Conservation (phyloP, 2,329 filamentous ascomycete genomes). For the Fusarium sulawesiense region DNA sequence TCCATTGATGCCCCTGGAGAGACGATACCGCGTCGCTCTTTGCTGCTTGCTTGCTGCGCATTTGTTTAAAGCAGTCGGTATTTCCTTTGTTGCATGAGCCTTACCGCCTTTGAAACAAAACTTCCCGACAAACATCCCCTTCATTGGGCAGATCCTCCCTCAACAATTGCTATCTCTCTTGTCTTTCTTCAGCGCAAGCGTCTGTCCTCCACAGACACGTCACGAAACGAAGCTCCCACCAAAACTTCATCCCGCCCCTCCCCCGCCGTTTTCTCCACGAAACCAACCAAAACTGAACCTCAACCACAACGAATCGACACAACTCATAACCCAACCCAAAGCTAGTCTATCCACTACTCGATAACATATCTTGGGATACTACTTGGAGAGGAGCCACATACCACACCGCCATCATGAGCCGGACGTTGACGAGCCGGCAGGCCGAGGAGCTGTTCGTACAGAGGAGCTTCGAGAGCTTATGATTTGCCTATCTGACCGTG, state of each 20-base stretch:
- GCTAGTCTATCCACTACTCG: background rate
- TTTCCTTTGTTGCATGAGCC: constrained; percentile 30
- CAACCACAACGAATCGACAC: background rate
- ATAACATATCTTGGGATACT: constrained; percentile 1
- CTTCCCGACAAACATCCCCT: background rate
- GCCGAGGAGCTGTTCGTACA: constrained; percentile 85
- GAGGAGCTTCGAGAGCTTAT: constrained; percentile 29
- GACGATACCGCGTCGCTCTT: constrained; percentile 27
- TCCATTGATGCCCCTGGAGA: constrained; percentile 30
- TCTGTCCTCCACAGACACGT: constrained; percentile 38
- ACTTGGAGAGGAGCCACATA: constrained; percentile 22
- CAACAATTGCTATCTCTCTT: background rate
- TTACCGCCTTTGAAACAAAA: constrained; percentile 17
- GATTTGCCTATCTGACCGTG: constrained; percentile 31
- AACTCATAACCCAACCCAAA: background rate
- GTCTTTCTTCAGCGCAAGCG: constrained; percentile 21
- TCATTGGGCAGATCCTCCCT: constrained; percentile 16
- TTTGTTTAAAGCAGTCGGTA: constrained; percentile 23
- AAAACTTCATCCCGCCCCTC: constrained; percentile 38
- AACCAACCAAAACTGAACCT: constrained; percentile 8
- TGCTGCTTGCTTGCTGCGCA: constrained; percentile 20
- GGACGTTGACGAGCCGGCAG: constrained; percentile 63
- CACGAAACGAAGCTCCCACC: constrained; percentile 38
- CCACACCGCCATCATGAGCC: constrained; percentile 37
- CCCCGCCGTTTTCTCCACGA: constrained; percentile 40